Evolutionary conservation across 129 eudicot species (phyloP).

Genomic region (Artemisia tridentata): DNA sequence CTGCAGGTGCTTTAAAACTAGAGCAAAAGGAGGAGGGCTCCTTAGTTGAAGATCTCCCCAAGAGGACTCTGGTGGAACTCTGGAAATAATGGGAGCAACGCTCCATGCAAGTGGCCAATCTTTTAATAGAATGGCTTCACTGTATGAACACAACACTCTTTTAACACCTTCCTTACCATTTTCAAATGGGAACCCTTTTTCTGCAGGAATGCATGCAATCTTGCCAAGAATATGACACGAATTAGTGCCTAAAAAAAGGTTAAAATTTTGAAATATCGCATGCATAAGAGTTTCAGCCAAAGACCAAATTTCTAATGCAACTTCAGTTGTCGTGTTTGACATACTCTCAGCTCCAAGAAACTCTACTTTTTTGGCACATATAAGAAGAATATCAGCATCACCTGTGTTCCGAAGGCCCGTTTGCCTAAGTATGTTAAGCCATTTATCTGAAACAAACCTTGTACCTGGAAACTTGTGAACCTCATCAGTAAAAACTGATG

Average conservation of each 20-base stretch:
- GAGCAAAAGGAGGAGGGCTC: slow-evolving; percentile 20
- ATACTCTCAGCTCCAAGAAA: slow-evolving; percentile 53
- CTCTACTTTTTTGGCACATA: slow-evolving; percentile 71
- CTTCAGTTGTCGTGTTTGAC: slow-evolving; percentile 25
- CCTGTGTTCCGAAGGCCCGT: slow-evolving; percentile 56
- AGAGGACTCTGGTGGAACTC: slow-evolving; percentile 15
- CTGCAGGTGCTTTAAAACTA: slow-evolving; percentile 8
- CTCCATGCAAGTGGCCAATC: slow-evolving; percentile 15
- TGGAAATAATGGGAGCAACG: slow-evolving; percentile 9
- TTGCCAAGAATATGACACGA: not conserved
- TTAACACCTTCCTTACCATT: not conserved
- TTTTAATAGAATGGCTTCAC: slow-evolving; percentile 8
- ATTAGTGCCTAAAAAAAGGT: not conserved
- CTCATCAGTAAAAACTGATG: slow-evolving; percentile 64
- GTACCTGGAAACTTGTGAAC: slow-evolving; percentile 61
- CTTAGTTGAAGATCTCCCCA: slow-evolving; percentile 16
- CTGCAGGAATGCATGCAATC: slow-evolving; percentile 17
- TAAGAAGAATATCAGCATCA: slow-evolving; percentile 56
- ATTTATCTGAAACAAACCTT: slow-evolving; percentile 58
- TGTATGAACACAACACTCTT: slow-evolving; percentile 12
- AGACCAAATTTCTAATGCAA: slow-evolving; percentile 10
- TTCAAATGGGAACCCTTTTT: not conserved
- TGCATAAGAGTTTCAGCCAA: slow-evolving; percentile 18
- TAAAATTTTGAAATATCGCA: not conserved
- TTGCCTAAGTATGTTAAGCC: slow-evolving; percentile 66